Percentiles rank a stretch among this genome's conserved stretches.
phyloP scores from a whole-genome alignment of 495 filamentous ascomycete species.

The Neurospora pannonica region DNA sequence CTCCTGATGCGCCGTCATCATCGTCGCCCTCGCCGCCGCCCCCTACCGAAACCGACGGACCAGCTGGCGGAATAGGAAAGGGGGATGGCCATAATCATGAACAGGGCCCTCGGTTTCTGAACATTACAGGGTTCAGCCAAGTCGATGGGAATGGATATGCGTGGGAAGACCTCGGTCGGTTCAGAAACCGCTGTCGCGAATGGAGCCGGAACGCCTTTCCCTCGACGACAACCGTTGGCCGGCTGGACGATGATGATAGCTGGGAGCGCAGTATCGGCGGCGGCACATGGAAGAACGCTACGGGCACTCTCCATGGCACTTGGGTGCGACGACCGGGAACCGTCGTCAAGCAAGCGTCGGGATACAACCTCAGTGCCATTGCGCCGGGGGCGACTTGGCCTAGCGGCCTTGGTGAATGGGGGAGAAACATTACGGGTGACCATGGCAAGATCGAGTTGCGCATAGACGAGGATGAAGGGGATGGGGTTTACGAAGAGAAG shows the following conservation, averaged over 20 bases:
- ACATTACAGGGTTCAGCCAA: slow-evolving; percentile 64
- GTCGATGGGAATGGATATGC: slow-evolving; percentile 53
- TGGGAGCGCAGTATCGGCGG: slow-evolving; percentile 4
- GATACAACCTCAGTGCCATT: slow-evolving; percentile 40
- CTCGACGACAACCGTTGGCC: slow-evolving; percentile 10
- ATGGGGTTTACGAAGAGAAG: slow-evolving; percentile 28
- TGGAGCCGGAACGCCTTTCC: slow-evolving; percentile 33
- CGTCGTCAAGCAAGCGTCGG: slow-evolving; percentile 19
- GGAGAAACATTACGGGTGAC: slow-evolving; percentile 57
- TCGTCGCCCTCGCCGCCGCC: background rate
- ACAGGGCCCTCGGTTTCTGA: slow-evolving; percentile 50
- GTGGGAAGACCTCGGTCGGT: slow-evolving; percentile 54
- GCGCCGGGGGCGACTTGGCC: slow-evolving; percentile 33
- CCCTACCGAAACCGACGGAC: background rate
- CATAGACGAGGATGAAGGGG: slow-evolving; percentile 41
- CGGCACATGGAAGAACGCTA: slow-evolving; percentile 69
- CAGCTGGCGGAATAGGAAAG: background rate
- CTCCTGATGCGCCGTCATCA: slow-evolving; percentile 26
- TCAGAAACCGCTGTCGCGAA: slow-evolving; percentile 33
- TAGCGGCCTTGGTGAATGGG: slow-evolving; percentile 42
- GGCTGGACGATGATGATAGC: slow-evolving; percentile 16
- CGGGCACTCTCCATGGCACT: slow-evolving; percentile 62
- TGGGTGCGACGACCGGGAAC: slow-evolving; percentile 56
- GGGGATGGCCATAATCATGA: slow-evolving; percentile 11
- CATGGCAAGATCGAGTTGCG: slow-evolving; percentile 45